Evolutionary conservation across 192 early-diverging fungal genomes (phyloP).

Genomic region (Pilobolus umbonatus): DNA sequence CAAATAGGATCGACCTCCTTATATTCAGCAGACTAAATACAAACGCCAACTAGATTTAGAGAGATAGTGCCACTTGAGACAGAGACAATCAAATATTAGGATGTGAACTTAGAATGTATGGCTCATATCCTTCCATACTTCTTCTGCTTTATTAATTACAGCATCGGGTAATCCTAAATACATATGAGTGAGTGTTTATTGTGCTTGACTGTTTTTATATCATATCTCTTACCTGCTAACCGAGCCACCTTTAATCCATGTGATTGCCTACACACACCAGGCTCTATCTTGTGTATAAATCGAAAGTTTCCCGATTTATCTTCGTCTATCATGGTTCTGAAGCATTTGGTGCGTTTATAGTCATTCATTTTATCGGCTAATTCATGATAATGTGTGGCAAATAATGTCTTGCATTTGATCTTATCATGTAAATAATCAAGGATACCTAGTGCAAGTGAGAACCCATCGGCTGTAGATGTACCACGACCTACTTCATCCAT

Average conservation of each 20-base stretch:
- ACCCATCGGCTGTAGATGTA: constrained; percentile 65
- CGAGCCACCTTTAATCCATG: constrained; percentile 31
- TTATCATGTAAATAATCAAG: constrained; percentile 54
- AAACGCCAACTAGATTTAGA: too few relatives aligned
- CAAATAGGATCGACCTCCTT: too few relatives aligned
- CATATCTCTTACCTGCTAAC: constrained; percentile 17
- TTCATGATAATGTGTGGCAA: constrained; percentile 82
- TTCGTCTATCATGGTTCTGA: constrained; percentile 20
- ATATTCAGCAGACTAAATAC: too few relatives aligned
- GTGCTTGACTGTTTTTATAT: too few relatives aligned
- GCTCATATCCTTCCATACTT: too few relatives aligned
- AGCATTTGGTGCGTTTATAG: constrained; percentile 10
- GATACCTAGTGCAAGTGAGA: constrained; percentile 68
- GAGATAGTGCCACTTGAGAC: too few relatives aligned
- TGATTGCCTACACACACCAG: constrained; percentile 23
- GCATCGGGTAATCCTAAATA: too few relatives aligned
- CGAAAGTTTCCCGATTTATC: constrained; percentile 13
- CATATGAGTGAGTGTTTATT: too few relatives aligned
- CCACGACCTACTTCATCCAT: constrained; percentile 91
- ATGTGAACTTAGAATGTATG: too few relatives aligned
- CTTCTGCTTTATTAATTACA: too few relatives aligned
- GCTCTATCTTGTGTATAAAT: constrained; percentile 21
- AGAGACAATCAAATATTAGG: too few relatives aligned
- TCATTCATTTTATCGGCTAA: constrained; percentile 39
- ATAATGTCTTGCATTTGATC: constrained; percentile 60